Evolutionary conservation across 495 filamentous ascomycete genomes (phyloP), one percentile per base, ranked within the genome.

Genomic region (Penicillium ochrochloron): DNA sequence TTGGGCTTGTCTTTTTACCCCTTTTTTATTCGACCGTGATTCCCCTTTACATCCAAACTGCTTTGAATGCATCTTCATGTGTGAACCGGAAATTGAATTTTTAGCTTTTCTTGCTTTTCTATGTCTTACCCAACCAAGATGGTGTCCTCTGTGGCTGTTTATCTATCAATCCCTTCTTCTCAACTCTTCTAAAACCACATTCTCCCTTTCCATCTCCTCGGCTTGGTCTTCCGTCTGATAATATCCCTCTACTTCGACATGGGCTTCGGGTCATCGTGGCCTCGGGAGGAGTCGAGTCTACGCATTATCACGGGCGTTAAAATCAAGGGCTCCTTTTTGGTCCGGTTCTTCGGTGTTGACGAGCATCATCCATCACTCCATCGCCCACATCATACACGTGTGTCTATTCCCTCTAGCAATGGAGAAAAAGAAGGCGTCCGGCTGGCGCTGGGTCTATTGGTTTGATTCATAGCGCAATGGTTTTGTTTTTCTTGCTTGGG

Each of bases 61-160:
- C 58, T 57, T 65, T 65, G 56, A 63, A 53, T 70, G 71, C 71
- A 74, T 74, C 67, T 69, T 70, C 67, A 66, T 53, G 70, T 65
- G 69, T 63, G 65, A 61, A 68, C 66, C 60, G 69, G 67, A 72
- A 66, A 64, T 72, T 67, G 69, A 74, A 65, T 70, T 65, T 53
- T 64, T 73, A 59, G 53, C 53, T 71, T 71, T 66, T 39, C 4
- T 50, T 61, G 50, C 44, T 50, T 46, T 66, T 57, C 21, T 66
- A 44, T 59, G 17, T 4, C 27, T 44, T 44, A 27, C 23, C 44
- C 19, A 65, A 37, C 48, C 62, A 62, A 70, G 59, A 64, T 57
- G 60, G 65, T 33, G 34, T 71, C 51, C 60, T 56, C 60, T 59
- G 35, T 60, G 59, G 59, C 58, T 66, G 66, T 64, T 66, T 64